A percentile compares a stretch with the other conserved stretches of the same genome.
phyloP scores from a whole-genome alignment of 164 flowering plant species.

The Tinospora cordifolia region DNA sequence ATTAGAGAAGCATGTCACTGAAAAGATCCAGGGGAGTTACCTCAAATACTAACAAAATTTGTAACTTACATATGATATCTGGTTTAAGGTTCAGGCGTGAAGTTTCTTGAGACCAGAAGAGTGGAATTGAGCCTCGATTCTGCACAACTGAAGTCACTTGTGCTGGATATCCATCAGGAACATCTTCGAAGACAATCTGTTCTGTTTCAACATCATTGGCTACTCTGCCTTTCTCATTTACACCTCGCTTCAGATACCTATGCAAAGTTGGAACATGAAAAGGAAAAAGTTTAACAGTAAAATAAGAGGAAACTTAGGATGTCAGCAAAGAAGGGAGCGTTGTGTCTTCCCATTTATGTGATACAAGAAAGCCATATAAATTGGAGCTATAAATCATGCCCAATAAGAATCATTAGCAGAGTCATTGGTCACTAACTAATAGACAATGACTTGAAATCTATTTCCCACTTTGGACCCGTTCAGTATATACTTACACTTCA shows the following conservation, averaged over 20 bases:
- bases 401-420: background rate
- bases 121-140: constrained; percentile 92
- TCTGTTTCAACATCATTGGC: constrained; percentile 99
- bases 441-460: background rate
- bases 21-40: background rate
- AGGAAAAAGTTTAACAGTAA: background rate
- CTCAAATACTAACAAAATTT: background rate
- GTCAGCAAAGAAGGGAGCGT: background rate
- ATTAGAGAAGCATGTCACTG: constrained; percentile 15
- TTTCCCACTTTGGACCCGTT: too few relatives aligned
- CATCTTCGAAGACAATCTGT: constrained; percentile 82
- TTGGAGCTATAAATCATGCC: background rate
- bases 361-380: background rate
- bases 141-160: constrained; percentile 89
- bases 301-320: constrained; percentile 2
- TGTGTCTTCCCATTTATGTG: background rate
- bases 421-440: background rate
- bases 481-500: too few relatives aligned
- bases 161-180: constrained; percentile 43
- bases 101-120: constrained; percentile 98
- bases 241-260: constrained; percentile 94
- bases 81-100: constrained; percentile 82
- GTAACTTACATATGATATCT: constrained; percentile 62
- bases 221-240: constrained; percentile 87
- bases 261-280: background rate